Base-by-base conservation (phyloP, 495 filamentous ascomycete species). In the Annulohypoxylon nitens region DNA sequence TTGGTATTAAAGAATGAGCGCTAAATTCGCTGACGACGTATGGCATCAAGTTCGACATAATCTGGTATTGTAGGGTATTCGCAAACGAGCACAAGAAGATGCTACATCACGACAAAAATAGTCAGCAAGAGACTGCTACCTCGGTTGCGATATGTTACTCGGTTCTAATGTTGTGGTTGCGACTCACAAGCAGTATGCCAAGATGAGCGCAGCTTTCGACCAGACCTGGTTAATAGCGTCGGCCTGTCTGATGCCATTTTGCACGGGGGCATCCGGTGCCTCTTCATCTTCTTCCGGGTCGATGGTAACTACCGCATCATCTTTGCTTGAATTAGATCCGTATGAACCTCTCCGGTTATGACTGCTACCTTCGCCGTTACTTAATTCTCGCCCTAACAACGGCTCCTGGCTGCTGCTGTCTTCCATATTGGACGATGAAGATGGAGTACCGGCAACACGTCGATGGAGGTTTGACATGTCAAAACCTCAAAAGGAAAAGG, bases 1-100 rank as follows among this genome's bases (percentile, higher is more conserved):
- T 81, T 16, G 83, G 80, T 14, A 83, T 83, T 7, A 88, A 72
- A 18, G 85, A 86, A 71, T 88, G 86, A n/a, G 70, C 62, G 25
- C 68, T 62, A 70, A 87, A 87, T 61, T 74, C 66, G 73, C 81
- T 84, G 55, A 86, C 86, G 62, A 86, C 85, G 73, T 78, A 87
- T 30, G 84, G 81, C 30, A 71, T 74, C 18, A 87, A 75, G 47
- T 78, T 81, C 55, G 78, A 76, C 61, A 84, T 83, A 34, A 80
- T 76, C 54, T 83, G 80, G 33, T 47, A 79, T 65, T 85, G 81
- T 36, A 87, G 73, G 12, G 83, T 79, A 58, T 86, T 82, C 79
- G 85, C 78, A 65, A 88, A 86, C 66, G 79, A 81, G 59, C 82
- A 75, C 26, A 83, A 10, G 70, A 79, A 83, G 11, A 84, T 83